Percentiles rank a stretch among this genome's conserved stretches.
phyloP scores from a whole-genome alignment of 2,329 filamentous ascomycete species.

The Cladosporium phlei region DNA sequence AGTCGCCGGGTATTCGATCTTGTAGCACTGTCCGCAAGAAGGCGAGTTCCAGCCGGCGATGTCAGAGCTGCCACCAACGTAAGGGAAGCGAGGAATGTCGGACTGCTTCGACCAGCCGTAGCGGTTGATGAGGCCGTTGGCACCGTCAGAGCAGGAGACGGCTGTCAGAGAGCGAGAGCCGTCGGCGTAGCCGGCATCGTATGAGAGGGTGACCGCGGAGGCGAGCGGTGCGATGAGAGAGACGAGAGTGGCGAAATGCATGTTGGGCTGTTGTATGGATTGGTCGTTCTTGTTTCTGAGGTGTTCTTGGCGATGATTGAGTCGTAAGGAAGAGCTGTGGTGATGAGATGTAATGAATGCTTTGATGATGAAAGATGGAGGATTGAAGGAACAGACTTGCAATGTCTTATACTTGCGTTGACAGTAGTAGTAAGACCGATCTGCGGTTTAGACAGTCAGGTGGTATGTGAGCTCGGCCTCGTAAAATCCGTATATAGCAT shows the following conservation, averaged over 20 bases:
- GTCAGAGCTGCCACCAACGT: constrained; percentile 47
- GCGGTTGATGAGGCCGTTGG: constrained; percentile 60
- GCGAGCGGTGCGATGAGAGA: constrained; percentile 12
- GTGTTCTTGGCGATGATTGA: neutral
- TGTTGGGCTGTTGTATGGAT: constrained; percentile 6
- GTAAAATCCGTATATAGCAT: neutral
- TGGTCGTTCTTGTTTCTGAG: neutral
- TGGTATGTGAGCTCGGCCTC: neutral
- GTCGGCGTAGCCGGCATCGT: constrained; percentile 67
- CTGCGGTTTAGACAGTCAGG: neutral
- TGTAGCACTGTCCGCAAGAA: constrained; percentile 52
- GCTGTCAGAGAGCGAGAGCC: constrained; percentile 48
- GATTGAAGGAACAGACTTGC: neutral
- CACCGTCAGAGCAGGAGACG: constrained; percentile 64
- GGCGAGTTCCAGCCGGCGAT: constrained; percentile 44
- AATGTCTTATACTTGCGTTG: neutral
- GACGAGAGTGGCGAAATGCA: constrained; percentile 37
- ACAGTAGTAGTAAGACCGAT: too few species aligned
- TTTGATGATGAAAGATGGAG: neutral
- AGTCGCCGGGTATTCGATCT: constrained; percentile 40
- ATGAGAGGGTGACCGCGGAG: constrained; percentile 47
- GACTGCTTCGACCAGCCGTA: constrained; percentile 49
- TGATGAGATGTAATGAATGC: neutral
- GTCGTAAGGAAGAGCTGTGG: neutral
- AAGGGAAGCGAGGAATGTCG: constrained; percentile 43